Percentiles rank a stretch among this genome's conserved stretches.
These are phyloP conservation scores for Brassica napus DNA, from an alignment of 345 rosid genomes.

Conservation along the genomic window DNA sequence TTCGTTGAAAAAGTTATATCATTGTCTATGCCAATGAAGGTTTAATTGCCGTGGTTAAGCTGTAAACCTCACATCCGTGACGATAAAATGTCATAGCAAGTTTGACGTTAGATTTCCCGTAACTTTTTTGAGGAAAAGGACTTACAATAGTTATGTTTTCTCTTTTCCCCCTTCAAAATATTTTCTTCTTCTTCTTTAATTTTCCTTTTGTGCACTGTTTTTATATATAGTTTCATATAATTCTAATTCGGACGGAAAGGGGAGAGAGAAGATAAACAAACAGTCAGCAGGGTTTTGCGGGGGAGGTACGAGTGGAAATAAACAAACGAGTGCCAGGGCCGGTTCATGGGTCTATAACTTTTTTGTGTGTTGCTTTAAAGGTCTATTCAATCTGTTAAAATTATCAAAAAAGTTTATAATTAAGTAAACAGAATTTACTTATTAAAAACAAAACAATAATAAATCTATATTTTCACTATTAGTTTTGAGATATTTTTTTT, in stretches of 20 bases:
- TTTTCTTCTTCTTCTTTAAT: neutral
- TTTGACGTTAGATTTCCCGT: constrained; percentile 25
- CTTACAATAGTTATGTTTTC: neutral
- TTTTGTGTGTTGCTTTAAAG: no score
- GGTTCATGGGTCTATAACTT: no score
- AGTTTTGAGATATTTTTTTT: no score
- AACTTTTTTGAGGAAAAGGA: neutral
- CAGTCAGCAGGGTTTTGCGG: constrained; percentile 44
- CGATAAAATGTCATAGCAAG: constrained; percentile 42
- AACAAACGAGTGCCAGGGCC: no score
- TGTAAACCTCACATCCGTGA: constrained; percentile 31
- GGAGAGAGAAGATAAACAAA: constrained; percentile 13
- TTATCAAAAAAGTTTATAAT: no score
- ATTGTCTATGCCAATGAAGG: constrained; percentile 12
- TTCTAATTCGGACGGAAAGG: neutral
- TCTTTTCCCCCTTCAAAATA: no score
- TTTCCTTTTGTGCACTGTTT: neutral
- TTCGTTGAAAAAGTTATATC: constrained; percentile 8
- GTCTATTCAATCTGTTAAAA: no score
- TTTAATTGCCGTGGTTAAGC: constrained; percentile 40
- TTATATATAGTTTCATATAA: constrained; percentile 1
- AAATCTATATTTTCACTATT: no score
- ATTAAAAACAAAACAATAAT: no score
- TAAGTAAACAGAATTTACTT: no score
- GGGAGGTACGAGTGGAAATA: constrained; percentile 55